These are phyloP conservation scores for Pelargonium australe DNA, from an alignment of 441 rosid species.

Conservation along the genomic window DNA sequence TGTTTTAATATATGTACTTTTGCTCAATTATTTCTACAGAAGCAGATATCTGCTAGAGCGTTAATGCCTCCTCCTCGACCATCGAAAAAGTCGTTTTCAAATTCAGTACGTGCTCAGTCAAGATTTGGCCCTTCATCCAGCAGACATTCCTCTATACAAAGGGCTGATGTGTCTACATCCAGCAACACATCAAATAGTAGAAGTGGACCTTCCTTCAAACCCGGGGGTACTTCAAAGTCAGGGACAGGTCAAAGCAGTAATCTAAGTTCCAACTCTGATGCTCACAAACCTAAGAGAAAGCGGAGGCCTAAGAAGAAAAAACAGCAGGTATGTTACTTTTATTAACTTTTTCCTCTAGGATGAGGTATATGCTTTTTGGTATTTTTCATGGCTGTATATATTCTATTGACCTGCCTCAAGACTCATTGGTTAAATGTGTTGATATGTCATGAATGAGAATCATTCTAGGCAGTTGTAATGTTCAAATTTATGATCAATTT, in stretches of 20 bases:
- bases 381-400: neutral
- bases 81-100: slow-evolving; percentile 35
- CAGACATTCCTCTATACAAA: slow-evolving; percentile 40
- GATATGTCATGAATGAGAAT: neutral
- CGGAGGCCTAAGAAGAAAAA: slow-evolving; percentile 93
- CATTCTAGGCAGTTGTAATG: neutral
- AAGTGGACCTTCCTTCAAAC: slow-evolving; percentile 44
- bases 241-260: slow-evolving; percentile 79
- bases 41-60: slow-evolving; percentile 66
- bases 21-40: slow-evolving; percentile 6
- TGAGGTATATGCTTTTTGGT: neutral
- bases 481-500: too few species aligned
- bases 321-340: slow-evolving; percentile 43
- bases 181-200: slow-evolving; percentile 61
- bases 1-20: slow-evolving; percentile 1
- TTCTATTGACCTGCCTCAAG: neutral
- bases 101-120: slow-evolving; percentile 32
- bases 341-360: neutral
- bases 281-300: slow-evolving; percentile 85
- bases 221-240: slow-evolving; percentile 46
- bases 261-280: slow-evolving; percentile 92
- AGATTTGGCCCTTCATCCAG: slow-evolving; percentile 66
- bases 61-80: slow-evolving; percentile 95
- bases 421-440: neutral
- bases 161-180: slow-evolving; percentile 54